Conservation (phyloP, 1,139 yeast species). For the Blastobotrys indianensis region DNA sequence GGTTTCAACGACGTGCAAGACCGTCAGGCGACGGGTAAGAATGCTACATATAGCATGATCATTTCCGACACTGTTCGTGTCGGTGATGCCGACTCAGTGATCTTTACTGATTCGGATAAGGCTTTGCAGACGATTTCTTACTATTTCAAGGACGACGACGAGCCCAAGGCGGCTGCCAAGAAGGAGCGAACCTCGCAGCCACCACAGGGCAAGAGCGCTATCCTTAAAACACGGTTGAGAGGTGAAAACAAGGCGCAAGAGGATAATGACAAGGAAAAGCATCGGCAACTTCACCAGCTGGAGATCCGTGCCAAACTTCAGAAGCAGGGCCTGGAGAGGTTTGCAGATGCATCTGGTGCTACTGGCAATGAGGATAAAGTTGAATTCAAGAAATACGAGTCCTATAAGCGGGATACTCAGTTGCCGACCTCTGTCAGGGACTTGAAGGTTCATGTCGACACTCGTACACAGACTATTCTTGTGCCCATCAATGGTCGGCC, state of each 20-base stretch:
- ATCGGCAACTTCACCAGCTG: constrained; percentile 76
- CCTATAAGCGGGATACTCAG: constrained; percentile 88
- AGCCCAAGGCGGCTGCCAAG: constrained; percentile 29
- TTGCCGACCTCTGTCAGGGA: constrained; percentile 80
- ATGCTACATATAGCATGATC: constrained; percentile 58
- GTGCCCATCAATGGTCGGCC: constrained; percentile 94
- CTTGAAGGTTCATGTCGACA: constrained; percentile 79
- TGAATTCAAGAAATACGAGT: constrained; percentile 85
- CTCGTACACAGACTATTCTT: constrained; percentile 80
- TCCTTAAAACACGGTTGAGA: constrained; percentile 73
- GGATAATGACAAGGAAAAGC: constrained; percentile 75
- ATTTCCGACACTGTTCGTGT: constrained; percentile 81
- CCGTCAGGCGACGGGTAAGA: constrained; percentile 33
- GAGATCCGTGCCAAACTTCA: constrained; percentile 80
- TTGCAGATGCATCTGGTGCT: constrained; percentile 37
- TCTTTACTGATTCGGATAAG: constrained; percentile 73
- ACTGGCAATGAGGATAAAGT: constrained; percentile 70
- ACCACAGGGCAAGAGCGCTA: constrained; percentile 27
- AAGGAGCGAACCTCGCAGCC: constrained; percentile 16
- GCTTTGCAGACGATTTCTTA: constrained; percentile 71
- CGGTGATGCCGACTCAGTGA: constrained; percentile 53
- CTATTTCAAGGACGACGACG: constrained; percentile 71
- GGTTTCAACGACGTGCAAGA: constrained; percentile 62
- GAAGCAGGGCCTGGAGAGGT: constrained; percentile 56
- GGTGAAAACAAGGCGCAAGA: constrained; percentile 61